Evolutionary conservation across 2,329 filamentous ascomycete genomes (phyloP), one percentile per base, ranked within the genome.

Genomic region (Dothidotthia symphoricarpi): DNA sequence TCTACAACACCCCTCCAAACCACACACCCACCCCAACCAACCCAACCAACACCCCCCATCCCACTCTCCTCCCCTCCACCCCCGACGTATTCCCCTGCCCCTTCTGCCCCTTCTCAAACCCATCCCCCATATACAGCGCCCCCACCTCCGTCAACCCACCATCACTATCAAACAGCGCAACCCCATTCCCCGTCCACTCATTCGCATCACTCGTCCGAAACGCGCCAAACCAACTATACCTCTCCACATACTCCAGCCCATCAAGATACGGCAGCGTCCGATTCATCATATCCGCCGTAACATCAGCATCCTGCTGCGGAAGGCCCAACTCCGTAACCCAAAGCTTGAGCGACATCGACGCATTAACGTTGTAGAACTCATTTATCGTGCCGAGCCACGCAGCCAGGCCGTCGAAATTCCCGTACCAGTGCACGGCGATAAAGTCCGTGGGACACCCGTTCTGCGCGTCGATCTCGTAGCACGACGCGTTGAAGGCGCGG

Each of bases 261-360:
- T 91, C 86, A 34, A 93, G 76, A 63, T 83, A 90, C 14, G 81
- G 75, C 34, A 79, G 63, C 1, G 79, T 82, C 49, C 73, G 72
- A 54, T 89, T 88, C 73, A 81, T 89, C 67, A 88, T 89, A 0
- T 61, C 52, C 51, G 88, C 77, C 0, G 82, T 85, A 0, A 73
- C 67, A 0, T 64, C 43, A 6, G 85, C 74, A 25, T 76, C 70
- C 46, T 77, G 72, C 43, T 84, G 68, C 38, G 72, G 66, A 26
- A 77, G 73, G 30, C 83, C 86, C 65, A 85, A 86, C 63, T 93
- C 87, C 15, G 87, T 93, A 7, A 91, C 71, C 87, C 86, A 93
- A 41, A 90, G 78, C 45, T 53, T 62, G 26, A 66, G 22, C 3
- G 47, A 47, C 5, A 39, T 14, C 6, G 77, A 71, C 51, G 64